Evolutionary conservation across 2,329 filamentous ascomycete species (phyloP).

Genomic region (Verticillium zaregamsianum): DNA sequence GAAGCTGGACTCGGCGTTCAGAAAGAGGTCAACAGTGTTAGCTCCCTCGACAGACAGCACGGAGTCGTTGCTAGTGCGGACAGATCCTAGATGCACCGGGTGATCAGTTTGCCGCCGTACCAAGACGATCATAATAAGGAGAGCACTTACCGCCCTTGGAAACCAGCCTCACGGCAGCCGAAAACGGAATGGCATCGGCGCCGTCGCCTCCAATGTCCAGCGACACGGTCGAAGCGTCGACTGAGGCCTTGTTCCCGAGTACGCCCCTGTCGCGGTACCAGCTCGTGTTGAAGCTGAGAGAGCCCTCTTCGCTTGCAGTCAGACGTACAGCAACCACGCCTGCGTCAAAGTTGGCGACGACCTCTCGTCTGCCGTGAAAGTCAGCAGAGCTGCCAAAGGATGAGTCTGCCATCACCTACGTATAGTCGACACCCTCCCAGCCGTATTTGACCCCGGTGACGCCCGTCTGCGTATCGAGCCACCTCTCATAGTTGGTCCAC

Average conservation of each 20-base stretch:
- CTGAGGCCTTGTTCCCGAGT: conserved; percentile 7
- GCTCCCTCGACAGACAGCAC: conserved; percentile 14
- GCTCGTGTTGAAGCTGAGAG: conserved; percentile 17
- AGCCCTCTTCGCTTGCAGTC: conserved; percentile 10
- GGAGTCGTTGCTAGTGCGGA: neutral
- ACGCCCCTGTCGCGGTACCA: neutral
- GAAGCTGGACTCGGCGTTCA: conserved; percentile 20
- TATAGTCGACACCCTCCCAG: conserved; percentile 22
- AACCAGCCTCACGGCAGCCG: conserved; percentile 11
- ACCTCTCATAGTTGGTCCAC: conserved; percentile 29
- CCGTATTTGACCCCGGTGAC: conserved; percentile 31
- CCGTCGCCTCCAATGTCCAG: neutral
- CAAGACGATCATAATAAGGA: too few relatives aligned
- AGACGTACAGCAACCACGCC: conserved; percentile 29
- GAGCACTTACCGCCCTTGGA: conserved; percentile 13
- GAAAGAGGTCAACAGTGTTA: conserved; percentile 19
- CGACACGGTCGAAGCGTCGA: conserved; percentile 1
- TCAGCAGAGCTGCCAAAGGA: neutral
- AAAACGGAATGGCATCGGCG: conserved; percentile 18
- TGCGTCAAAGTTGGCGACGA: conserved; percentile 36
- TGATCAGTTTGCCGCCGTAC: neutral
- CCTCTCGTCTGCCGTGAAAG: conserved; percentile 26
- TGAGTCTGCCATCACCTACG: conserved; percentile 6
- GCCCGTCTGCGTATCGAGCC: conserved; percentile 32
- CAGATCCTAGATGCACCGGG: neutral